phyloP scores from a whole-genome alignment of 306 rosid species.

The Comarum palustre region DNA sequence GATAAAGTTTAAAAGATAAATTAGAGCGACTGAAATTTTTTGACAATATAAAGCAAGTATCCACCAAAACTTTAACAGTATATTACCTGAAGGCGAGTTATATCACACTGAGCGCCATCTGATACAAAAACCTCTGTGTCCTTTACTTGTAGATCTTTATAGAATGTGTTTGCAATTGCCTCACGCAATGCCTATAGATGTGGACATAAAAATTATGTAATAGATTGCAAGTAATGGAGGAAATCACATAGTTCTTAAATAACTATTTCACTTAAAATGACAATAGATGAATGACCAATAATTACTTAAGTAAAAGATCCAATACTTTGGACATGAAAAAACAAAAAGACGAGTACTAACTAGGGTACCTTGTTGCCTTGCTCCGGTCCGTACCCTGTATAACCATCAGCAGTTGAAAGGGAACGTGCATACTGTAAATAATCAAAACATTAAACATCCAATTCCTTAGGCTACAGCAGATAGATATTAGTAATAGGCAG shows the following conservation, averaged over 20 bases:
- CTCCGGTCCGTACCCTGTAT: conserved; percentile 76
- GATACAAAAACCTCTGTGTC: conserved; percentile 61
- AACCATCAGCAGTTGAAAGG: conserved; percentile 61
- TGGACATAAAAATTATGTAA: not conserved
- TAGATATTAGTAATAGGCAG: not conserved
- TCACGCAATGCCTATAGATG: conserved; percentile 49
- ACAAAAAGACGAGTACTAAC: not conserved
- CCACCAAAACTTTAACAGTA: conserved; percentile 15
- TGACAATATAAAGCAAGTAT: conserved; percentile 8
- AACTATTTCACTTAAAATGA: not conserved
- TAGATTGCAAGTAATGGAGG: conserved; percentile 8
- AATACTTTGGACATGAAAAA: not conserved
- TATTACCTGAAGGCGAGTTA: conserved; percentile 71
- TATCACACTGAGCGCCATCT: conserved; percentile 79
- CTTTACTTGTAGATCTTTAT: conserved; percentile 47
- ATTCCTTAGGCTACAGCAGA: not conserved
- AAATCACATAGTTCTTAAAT: not conserved
- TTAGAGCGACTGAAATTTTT: not conserved
- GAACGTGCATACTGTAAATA: conserved; percentile 56
- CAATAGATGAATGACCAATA: not conserved
- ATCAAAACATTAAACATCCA: conserved; percentile 12
- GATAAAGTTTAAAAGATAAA: not conserved
- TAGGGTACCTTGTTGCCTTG: conserved; percentile 66
- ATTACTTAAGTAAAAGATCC: not conserved
- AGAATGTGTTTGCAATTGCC: conserved; percentile 49